Percentiles rank a stretch among this genome's conserved stretches.
phyloP scores from a whole-genome alignment of 352 stramenopile genomes.

The Phytophthora meadii region DNA sequence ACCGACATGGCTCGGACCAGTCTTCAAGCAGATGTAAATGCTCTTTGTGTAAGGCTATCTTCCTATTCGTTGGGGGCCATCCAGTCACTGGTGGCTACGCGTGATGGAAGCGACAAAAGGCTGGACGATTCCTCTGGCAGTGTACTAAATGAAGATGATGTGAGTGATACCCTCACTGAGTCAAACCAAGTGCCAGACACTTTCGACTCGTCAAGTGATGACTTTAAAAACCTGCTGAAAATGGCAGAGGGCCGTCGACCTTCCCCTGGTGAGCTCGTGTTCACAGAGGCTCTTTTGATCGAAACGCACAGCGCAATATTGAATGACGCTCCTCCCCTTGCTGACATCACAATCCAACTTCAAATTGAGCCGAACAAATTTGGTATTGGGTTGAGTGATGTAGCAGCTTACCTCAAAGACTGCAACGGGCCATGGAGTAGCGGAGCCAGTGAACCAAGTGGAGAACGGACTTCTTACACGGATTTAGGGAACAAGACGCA shows the following conservation, averaged over 20 bases:
- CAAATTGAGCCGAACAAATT: slow-evolving; percentile 34
- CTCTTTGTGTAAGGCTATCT: slow-evolving; percentile 56
- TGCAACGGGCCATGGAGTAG: slow-evolving; percentile 67
- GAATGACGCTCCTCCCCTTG: slow-evolving; percentile 10
- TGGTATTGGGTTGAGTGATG: slow-evolving; percentile 41
- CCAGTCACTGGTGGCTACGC: slow-evolving; percentile 30
- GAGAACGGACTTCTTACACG: slow-evolving; percentile 27
- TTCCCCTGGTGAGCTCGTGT: slow-evolving; percentile 67
- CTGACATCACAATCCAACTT: slow-evolving; percentile 25
- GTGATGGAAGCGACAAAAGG: background rate
- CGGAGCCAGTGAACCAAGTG: slow-evolving; percentile 20
- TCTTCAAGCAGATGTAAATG: slow-evolving; percentile 52
- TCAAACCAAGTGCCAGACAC: background rate
- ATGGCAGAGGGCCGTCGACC: slow-evolving; percentile 59
- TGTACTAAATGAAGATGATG: slow-evolving; percentile 1
- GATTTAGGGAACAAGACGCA: slow-evolving; percentile 59
- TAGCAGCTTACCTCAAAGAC: slow-evolving; percentile 55
- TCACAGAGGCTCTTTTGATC: slow-evolving; percentile 69
- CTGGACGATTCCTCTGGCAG: slow-evolving; percentile 1
- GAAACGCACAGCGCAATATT: slow-evolving; percentile 53
- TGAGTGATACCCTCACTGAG: background rate
- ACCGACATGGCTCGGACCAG: slow-evolving; percentile 43
- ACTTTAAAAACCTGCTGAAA: slow-evolving; percentile 66
- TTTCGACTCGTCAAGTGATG: slow-evolving; percentile 40
- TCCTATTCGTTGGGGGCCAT: slow-evolving; percentile 49